These are phyloP conservation scores for Dactylella cylindrospora DNA, from an alignment of 2,329 filamentous ascomycete species.

Conservation along the genomic window DNA sequence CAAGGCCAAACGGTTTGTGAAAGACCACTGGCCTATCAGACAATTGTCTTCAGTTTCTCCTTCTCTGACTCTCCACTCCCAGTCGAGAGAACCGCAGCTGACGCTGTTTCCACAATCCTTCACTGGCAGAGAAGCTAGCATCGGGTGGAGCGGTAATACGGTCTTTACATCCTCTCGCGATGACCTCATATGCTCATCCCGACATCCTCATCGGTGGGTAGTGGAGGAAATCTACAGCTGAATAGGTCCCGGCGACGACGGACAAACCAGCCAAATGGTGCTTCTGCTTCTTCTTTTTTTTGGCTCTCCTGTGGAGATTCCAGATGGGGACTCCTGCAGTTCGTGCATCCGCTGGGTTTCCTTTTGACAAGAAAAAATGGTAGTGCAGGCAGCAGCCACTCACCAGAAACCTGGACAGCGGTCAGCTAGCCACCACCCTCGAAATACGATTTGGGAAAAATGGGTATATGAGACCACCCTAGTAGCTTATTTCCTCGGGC, in stretches of 20 bases:
- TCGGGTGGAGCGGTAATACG: too few species aligned
- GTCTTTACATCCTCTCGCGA: too few species aligned
- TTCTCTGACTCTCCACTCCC: conserved; percentile 5
- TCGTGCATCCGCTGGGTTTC: too few species aligned
- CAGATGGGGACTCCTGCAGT: too few species aligned
- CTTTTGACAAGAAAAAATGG: too few species aligned
- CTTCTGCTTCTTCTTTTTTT: too few species aligned
- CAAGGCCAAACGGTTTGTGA: conserved; percentile 22
- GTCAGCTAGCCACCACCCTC: conserved; percentile 41
- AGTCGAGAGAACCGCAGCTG: conserved; percentile 38
- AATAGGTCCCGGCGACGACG: conserved; percentile 23
- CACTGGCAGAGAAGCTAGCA: conserved; percentile 8
- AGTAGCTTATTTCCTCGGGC: too few species aligned
- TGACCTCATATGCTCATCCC: too few species aligned
- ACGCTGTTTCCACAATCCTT: conserved; percentile 25
- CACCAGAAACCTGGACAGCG: conserved; percentile 15
- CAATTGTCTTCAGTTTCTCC: conserved; percentile 25
- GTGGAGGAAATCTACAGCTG: conserved; percentile 25
- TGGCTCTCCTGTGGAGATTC: too few species aligned
- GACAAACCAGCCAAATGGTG: conserved; percentile 35
- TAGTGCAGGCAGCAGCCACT: conserved; percentile 20
- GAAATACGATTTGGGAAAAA: conserved; percentile 6
- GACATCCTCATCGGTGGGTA: too few species aligned
- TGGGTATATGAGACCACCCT: too few species aligned
- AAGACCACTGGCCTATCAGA: conserved; percentile 37